Percentiles rank a stretch among this genome's conserved stretches.
These are phyloP conservation scores for Physcomitrellopsis africana DNA, from an alignment of 225 moss, liverwort and hornwort species.

Conservation along the genomic window DNA sequence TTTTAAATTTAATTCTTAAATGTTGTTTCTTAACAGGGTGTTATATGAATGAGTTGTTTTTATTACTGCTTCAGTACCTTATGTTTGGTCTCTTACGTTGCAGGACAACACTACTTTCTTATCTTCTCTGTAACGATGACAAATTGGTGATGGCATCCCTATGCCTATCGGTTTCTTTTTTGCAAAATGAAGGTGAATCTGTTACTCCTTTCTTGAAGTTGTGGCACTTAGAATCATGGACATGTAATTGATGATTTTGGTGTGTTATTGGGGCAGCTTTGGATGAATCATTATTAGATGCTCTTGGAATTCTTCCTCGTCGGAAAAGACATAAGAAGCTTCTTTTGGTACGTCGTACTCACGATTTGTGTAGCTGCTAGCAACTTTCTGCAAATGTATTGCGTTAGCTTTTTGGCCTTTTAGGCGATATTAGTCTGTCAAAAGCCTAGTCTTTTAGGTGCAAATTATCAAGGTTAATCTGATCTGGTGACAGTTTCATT, in stretches of 20 bases:
- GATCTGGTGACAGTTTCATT: conserved; percentile 21
- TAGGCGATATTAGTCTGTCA: background rate
- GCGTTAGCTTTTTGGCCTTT: background rate
- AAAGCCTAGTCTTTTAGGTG: too few species aligned
- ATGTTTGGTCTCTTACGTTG: conserved; percentile 29
- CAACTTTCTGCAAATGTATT: too few species aligned
- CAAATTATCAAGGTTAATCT: conserved; percentile 14
- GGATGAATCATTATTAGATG: conserved; percentile 96
- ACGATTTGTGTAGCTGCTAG: background rate
- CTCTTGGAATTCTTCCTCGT: conserved; percentile 94
- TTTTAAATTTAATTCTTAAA: too few species aligned
- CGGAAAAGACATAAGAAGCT: conserved; percentile 89
- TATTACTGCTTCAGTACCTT: background rate
- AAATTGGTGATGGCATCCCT: conserved; percentile 97
- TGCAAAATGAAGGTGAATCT: conserved; percentile 85
- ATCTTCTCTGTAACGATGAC: conserved; percentile 89
- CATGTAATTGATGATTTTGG: conserved; percentile 17
- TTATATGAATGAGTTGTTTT: background rate
- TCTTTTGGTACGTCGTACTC: conserved; percentile 67
- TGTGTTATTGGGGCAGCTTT: conserved; percentile 60
- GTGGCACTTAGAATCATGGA: background rate
- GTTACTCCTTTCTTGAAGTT: conserved; percentile 1
- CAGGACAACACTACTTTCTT: conserved; percentile 86
- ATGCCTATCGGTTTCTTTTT: conserved; percentile 87
- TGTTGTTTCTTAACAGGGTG: background rate